phyloP scores from a whole-genome alignment of 208 protist species.

The Leishmania tropica region DNA sequence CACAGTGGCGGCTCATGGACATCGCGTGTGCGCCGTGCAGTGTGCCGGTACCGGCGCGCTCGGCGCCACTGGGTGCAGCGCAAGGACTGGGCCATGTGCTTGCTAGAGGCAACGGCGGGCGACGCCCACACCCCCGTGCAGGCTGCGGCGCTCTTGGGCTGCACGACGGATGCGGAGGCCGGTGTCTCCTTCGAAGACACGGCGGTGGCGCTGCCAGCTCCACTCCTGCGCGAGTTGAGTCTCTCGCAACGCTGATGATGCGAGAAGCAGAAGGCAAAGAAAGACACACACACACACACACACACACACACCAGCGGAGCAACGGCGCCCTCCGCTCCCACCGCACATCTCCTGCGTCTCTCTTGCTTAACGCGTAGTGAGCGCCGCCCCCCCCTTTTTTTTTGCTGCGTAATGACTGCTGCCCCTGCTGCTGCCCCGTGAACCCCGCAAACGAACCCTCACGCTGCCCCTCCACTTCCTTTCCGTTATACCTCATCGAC shows the following conservation, averaged over 20 bases:
- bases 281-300: too few relatives aligned
- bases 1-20: background rate
- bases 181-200: slow-evolving; percentile 56
- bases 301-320: background rate
- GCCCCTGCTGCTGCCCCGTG: background rate
- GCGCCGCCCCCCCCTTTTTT: background rate
- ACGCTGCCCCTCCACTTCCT: background rate
- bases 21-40: slow-evolving; percentile 15
- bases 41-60: slow-evolving; percentile 50
- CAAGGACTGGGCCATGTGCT: slow-evolving; percentile 61
- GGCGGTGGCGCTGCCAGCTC: slow-evolving; percentile 47
- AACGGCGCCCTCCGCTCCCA: background rate
- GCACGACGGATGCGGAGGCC: slow-evolving; percentile 61
- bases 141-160: slow-evolving; percentile 56
- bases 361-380: too few relatives aligned
- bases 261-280: background rate
- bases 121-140: slow-evolving; percentile 50
- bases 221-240: slow-evolving; percentile 12
- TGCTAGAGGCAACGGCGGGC: slow-evolving; percentile 67
- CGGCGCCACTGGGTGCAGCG: slow-evolving; percentile 70
- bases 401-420: background rate
- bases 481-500: background rate
- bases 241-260: slow-evolving; percentile 4
- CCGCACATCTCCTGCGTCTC: background rate
- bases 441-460: background rate